Evolutionary conservation across 2,329 filamentous ascomycete species (phyloP).

Genomic region (Cyphellophora attinorum): DNA sequence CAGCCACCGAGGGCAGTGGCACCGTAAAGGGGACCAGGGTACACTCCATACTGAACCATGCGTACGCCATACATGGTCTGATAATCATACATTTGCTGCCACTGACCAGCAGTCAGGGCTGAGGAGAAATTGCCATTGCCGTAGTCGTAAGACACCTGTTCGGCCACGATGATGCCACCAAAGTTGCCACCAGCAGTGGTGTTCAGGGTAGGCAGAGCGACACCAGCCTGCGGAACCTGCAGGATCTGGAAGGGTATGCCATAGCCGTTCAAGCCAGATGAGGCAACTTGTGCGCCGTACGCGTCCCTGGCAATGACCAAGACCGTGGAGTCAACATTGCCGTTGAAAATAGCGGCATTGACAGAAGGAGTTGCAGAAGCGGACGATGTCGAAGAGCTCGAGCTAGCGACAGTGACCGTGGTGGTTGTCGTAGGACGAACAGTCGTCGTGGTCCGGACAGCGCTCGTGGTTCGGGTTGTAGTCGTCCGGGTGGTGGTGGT

Average conservation of each 20-base stretch:
- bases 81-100: constrained; percentile 47
- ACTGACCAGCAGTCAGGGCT: constrained; percentile 47
- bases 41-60: constrained; percentile 52
- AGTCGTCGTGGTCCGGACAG: background rate
- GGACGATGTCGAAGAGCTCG: background rate
- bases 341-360: constrained; percentile 12
- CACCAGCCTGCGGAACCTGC: constrained; percentile 44
- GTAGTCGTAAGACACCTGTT: constrained; percentile 47
- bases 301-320: constrained; percentile 47
- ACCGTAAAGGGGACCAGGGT: constrained; percentile 43
- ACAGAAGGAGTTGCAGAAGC: constrained; percentile 9
- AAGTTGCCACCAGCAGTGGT: constrained; percentile 44
- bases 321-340: constrained; percentile 30
- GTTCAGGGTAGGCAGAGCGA: constrained; percentile 44
- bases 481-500: constrained; percentile 1
- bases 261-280: constrained; percentile 49
- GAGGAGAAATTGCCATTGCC: constrained; percentile 35
- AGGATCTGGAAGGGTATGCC: constrained; percentile 50
- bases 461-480: background rate
- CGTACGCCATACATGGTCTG: constrained; percentile 49
- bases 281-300: constrained; percentile 38
- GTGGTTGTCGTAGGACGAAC: background rate
- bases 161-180: constrained; percentile 48
- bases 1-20: constrained; percentile 34
- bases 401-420: background rate